Conservation (phyloP, 768 basidiomycete species). For the Russula griseocarnosa region DNA sequence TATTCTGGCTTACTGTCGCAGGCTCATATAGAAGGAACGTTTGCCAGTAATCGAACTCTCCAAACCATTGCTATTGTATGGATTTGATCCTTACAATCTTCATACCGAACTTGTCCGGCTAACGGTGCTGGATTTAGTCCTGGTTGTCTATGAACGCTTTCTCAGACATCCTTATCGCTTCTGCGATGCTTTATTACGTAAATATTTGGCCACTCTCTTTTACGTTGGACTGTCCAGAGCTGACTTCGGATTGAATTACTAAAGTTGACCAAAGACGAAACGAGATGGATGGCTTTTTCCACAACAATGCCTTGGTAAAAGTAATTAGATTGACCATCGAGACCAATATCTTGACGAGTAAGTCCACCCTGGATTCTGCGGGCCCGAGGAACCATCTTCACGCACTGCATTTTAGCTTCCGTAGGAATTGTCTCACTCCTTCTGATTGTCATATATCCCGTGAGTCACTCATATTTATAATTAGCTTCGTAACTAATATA, state of each 20-base stretch:
- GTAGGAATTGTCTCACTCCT: constrained; percentile 4
- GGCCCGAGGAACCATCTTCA: not conserved
- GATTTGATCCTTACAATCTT: not conserved
- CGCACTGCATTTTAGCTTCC: not conserved
- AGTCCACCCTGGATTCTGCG: not conserved
- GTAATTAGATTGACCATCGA: constrained; percentile 32
- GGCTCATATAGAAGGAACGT: not conserved
- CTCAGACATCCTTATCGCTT: constrained; percentile 13
- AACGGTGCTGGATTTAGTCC: not conserved
- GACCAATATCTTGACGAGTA: constrained; percentile 29
- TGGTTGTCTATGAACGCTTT: constrained; percentile 12
- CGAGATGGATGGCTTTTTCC: not conserved
- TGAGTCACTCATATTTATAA: not conserved
- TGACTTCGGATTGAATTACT: not conserved
- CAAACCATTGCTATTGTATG: constrained; percentile 2
- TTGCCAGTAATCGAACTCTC: not conserved
- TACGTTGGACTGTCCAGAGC: not conserved
- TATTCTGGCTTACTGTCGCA: not conserved
- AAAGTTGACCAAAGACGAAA: not conserved
- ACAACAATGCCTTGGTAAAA: constrained; percentile 18
- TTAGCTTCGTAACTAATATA: not conserved
- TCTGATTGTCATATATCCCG: constrained; percentile 3
- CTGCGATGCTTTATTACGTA: constrained; percentile 16
- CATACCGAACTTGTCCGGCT: not conserved
- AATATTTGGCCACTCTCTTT: not conserved